Evolutionary conservation across 257 asterid genomes (phyloP), one percentile per base, ranked within the genome.

Genomic region (Phtheirospermum japonicum): DNA sequence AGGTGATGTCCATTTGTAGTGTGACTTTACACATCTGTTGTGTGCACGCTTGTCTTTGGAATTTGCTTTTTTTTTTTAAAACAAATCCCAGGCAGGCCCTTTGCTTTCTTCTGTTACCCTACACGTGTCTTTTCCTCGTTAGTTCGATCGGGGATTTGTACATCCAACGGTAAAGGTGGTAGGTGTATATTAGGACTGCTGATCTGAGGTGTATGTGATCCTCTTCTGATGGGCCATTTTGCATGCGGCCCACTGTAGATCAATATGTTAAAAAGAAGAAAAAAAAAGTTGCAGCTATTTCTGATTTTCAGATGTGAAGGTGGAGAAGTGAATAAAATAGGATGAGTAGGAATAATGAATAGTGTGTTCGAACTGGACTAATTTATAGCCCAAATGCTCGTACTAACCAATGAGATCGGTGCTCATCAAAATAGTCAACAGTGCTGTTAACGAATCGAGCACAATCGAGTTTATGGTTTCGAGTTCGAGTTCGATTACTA

Each of bases 31-130:
- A 64, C 71, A 70, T 61, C 46, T 71, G 75, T 68, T 63, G 74
- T 71, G 74, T 71, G 79, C 82, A 79, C 76, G 85, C 82, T 68
- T 72, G 20, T 65, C 71, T 80, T 67, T 53, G 78, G 60, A 60
- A 54, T 71, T 72, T 66, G 67, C 70, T 57, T 36, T 19, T 2
- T 11, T 7, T 9, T 4, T 57, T 43, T n/a, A n/a, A n/a, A n/a
- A 58, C 65, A 26, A 50, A 57, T 58, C 65, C 64, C 54, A 68
- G 53, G 46, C 54, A 68, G 53, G 46, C 30, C 28, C 28, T 14
- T 37, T 62, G 67, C 60, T 52, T 17, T 42, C 14, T 39, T 65
- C n/a, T 59, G 68, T 18, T 46, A 18, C 61, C 71, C 62, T 64
- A 49, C 71, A 64, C 30, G 32, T 36, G 65, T 61, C 63, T 45